A percentile compares a stretch with the other conserved stretches of the same genome.
These are phyloP conservation scores for Pythium monospermum DNA, from an alignment of 352 stramenopile species.

Conservation along the genomic window DNA sequence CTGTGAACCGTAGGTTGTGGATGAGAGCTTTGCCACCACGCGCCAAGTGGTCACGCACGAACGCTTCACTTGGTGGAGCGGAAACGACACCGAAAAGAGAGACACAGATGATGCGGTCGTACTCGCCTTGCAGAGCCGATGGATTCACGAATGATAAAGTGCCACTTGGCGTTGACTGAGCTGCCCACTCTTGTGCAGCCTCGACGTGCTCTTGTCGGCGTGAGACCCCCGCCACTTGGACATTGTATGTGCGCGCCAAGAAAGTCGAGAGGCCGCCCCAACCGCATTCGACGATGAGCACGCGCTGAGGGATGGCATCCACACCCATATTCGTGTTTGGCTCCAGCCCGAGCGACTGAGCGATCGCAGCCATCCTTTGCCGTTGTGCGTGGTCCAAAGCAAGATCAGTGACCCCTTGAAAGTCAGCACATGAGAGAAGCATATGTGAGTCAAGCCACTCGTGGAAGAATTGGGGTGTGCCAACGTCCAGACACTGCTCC, in stretches of 20 bases:
- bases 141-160: conserved; percentile 54
- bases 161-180: conserved; percentile 32
- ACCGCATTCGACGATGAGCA: conserved; percentile 81
- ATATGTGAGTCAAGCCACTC: conserved; percentile 73
- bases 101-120: conserved; percentile 77
- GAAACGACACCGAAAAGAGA: conserved; percentile 80
- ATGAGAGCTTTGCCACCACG: conserved; percentile 59
- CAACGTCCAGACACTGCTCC: conserved; percentile 43
- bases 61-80: conserved; percentile 51
- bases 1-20: conserved; percentile 23
- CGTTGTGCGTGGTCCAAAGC: conserved; percentile 62
- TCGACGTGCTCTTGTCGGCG: conserved; percentile 77
- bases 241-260: conserved; percentile 68
- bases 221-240: conserved; percentile 80
- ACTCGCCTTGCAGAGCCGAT: conserved; percentile 78
- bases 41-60: conserved; percentile 47
- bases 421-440: conserved; percentile 75
- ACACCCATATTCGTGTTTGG: too few species aligned
- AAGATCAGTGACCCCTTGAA: conserved; percentile 37
- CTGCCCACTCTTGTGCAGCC: conserved; percentile 55
- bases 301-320: too few species aligned
- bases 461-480: conserved; percentile 74
- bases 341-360: conserved; percentile 64
- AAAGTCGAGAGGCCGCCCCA: conserved; percentile 79
- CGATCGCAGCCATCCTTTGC: conserved; percentile 78